phyloP scores from a whole-genome alignment of 495 filamentous ascomycete species.

The Neurospora sp. region DNA sequence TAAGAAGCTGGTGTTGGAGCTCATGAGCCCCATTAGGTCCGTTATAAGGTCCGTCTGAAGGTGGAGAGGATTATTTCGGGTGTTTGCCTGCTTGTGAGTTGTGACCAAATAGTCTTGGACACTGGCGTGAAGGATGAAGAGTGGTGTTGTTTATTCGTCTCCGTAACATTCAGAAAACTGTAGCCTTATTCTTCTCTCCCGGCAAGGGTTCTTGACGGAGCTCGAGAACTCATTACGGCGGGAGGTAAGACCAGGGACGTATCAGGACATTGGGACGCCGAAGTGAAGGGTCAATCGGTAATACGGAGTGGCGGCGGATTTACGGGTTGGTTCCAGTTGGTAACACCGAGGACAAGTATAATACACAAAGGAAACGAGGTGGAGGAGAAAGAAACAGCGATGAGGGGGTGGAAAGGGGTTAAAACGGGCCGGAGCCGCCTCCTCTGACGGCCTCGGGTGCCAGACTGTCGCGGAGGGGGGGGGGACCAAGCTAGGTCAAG shows the following conservation, averaged over 20 bases:
- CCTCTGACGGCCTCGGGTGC: background rate
- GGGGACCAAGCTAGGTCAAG: background rate
- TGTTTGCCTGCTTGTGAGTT: background rate
- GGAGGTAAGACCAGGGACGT: background rate
- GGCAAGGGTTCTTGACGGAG: background rate
- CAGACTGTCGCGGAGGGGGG: background rate
- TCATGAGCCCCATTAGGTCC: background rate
- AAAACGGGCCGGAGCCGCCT: background rate
- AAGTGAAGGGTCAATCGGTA: background rate
- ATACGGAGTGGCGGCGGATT: background rate
- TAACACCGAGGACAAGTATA: background rate
- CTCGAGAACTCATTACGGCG: background rate
- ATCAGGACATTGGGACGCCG: background rate
- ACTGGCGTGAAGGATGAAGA: background rate
- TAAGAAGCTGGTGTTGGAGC: background rate
- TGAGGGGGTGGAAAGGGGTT: background rate
- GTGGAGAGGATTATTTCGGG: background rate
- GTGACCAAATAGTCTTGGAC: background rate
- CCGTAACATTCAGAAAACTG: background rate
- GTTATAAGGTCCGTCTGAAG: background rate
- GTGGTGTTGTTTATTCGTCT: background rate
- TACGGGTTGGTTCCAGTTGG: background rate
- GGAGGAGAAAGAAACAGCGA: background rate
- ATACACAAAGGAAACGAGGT: background rate
- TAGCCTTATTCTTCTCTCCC: background rate